Conservation (phyloP, 2,329 filamentous ascomycete genomes). For the Scorias spongiosa region DNA sequence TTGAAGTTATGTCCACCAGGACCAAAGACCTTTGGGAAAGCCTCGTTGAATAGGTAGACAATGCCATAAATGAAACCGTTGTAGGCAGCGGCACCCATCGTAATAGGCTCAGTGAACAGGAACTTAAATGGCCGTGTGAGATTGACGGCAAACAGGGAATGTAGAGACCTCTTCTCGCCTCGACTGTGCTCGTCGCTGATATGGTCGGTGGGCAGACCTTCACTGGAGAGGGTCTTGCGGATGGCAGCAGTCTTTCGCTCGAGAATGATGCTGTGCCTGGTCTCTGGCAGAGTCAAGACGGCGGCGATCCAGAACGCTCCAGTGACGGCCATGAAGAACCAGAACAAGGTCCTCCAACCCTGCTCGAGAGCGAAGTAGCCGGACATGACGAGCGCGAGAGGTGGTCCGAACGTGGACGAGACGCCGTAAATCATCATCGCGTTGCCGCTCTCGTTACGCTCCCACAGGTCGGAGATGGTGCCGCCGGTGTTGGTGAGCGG, state of each 20-base stretch:
- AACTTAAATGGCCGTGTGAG: constrained; percentile 46
- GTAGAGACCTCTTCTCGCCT: constrained; percentile 7
- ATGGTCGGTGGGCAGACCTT: constrained; percentile 37
- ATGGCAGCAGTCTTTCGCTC: constrained; percentile 37
- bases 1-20: constrained; percentile 24
- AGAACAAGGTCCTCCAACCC: constrained; percentile 54
- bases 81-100: constrained; percentile 49
- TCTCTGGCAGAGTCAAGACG: constrained; percentile 38
- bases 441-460: constrained; percentile 25
- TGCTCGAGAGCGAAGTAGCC: constrained; percentile 48
- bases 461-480: constrained; percentile 32
- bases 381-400: constrained; percentile 44
- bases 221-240: constrained; percentile 33
- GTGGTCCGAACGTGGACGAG: constrained; percentile 52
- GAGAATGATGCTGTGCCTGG: constrained; percentile 42
- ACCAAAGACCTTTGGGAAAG: constrained; percentile 44
- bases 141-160: constrained; percentile 7
- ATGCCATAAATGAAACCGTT: constrained; percentile 43
- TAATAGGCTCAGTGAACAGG: constrained; percentile 55
- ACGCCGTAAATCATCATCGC: constrained; percentile 52
- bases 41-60: constrained; percentile 34
- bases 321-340: constrained; percentile 47
- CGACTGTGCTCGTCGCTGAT: constrained; percentile 23
- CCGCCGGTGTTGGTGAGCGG: constrained; percentile 32
- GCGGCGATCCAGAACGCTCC: constrained; percentile 43